Evolutionary conservation across 352 stramenopile species (phyloP).

Genomic region (Chrysophaeum taylorii): DNA sequence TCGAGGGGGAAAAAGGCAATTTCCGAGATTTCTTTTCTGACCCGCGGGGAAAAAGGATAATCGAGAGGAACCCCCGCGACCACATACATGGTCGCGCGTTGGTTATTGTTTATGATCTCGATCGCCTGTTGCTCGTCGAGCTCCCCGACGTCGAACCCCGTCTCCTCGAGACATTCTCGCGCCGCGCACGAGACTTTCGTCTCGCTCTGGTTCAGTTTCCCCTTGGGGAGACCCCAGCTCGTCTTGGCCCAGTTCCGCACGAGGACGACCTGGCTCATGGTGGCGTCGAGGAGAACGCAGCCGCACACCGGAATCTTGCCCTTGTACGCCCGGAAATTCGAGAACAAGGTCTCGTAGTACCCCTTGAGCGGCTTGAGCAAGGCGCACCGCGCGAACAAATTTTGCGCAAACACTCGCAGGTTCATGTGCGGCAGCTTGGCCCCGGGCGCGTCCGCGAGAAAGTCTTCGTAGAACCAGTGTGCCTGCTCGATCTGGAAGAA

Average conservation of each 20-base stretch:
- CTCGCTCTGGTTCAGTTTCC: slow-evolving; percentile 77
- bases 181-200: slow-evolving; percentile 61
- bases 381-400: slow-evolving; percentile 66
- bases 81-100: background rate
- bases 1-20: background rate
- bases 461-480: slow-evolving; percentile 83
- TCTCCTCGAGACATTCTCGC: slow-evolving; percentile 74
- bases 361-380: slow-evolving; percentile 59
- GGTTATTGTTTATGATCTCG: background rate
- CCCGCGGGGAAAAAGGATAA: background rate
- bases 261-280: slow-evolving; percentile 63
- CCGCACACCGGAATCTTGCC: slow-evolving; percentile 72
- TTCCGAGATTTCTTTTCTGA: slow-evolving; percentile 8
- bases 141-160: slow-evolving; percentile 45
- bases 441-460: slow-evolving; percentile 23
- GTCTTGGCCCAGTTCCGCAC: slow-evolving; percentile 75
- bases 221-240: slow-evolving; percentile 69
- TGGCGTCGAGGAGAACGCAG: slow-evolving; percentile 65
- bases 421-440: slow-evolving; percentile 23
- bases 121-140: background rate
- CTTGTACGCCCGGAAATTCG: slow-evolving; percentile 75
- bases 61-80: background rate
- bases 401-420: slow-evolving; percentile 63
- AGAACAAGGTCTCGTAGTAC: slow-evolving; percentile 66
- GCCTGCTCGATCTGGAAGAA: slow-evolving; percentile 82